Conservation (phyloP, 2,329 filamentous ascomycete species). For the Aulographum hederae region DNA sequence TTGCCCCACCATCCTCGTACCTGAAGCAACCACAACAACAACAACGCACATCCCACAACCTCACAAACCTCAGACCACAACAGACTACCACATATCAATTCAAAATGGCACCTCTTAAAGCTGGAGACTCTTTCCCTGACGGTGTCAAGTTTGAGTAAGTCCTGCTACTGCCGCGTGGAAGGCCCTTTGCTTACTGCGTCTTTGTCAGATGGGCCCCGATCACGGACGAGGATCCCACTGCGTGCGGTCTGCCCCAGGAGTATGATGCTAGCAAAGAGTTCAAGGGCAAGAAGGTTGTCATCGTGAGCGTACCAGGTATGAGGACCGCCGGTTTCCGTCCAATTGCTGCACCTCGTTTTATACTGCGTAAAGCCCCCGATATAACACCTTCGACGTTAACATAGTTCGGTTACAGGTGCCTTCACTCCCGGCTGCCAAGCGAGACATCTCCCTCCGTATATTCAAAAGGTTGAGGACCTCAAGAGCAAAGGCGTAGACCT, state of each 20-base stretch:
- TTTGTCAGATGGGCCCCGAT: constrained; percentile 54
- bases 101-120: constrained; percentile 50
- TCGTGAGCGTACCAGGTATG: constrained; percentile 47
- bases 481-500: constrained; percentile 68
- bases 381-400: not conserved
- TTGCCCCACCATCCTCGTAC: no score
- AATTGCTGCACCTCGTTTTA: no score
- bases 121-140: constrained; percentile 68
- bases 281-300: constrained; percentile 51
- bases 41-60: no score
- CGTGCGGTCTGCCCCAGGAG: constrained; percentile 56
- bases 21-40: not conserved
- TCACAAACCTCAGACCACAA: no score
- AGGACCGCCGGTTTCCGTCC: constrained; percentile 1
- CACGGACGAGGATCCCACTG: constrained; percentile 49
- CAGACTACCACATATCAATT: no score
- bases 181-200: not conserved
- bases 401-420: constrained; percentile 31
- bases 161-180: constrained; percentile 1
- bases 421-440: constrained; percentile 80
- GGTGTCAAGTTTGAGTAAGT: constrained; percentile 59
- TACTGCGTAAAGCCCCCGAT: no score
- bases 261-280: constrained; percentile 68
- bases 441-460: constrained; percentile 65
- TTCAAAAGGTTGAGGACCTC: constrained; percentile 50